Base-by-base conservation (phyloP, 2,329 filamentous ascomycete genomes). In the Colletotrichum sp. region DNA sequence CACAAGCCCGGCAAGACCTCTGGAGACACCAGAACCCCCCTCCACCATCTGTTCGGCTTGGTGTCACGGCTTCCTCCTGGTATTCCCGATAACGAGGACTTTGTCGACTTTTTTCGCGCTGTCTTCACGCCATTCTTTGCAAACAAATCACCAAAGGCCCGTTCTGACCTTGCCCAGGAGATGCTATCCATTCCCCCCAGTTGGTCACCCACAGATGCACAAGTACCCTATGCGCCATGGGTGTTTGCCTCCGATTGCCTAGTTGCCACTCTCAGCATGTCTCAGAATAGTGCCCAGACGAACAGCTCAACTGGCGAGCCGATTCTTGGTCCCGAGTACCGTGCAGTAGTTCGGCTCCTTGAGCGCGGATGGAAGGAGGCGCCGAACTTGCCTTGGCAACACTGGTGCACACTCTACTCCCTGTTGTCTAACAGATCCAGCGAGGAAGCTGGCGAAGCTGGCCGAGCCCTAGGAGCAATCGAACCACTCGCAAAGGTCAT, bases 401-500 rank as follows among this genome's bases (percentile, higher is more conserved):
- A 85, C 8, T 92, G 90, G 90, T 81, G 86, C 30, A 82, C 86
- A 0, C 85, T 96, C 1, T 91, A 95, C 68, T 85, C 89, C 10
- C 83, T 87, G 1, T 84, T 95, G 10, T 86, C 90, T 5, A 84
- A 88, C 10, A 89, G 91, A 68, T 90, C 93, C 8, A 89, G 87
- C 22, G 85, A 88, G 15, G 92, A 95, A 77, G 90, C 90, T 68
- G 94, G 95, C 5, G 92, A 95, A 76, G 90, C 91, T 18, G 93
- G 92, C 8, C 88, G 93, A 55, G 90, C 92, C 7, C 87, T 94
- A 66, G 89, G 91, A 28, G 88, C 95, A 2, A 87, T 96, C 52
- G 95, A 97, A 76, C 94, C 93, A 2, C 80, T 97, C 5, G 91
- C 94, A 1, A 93, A 91, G 78, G 80, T 83, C 2, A 78, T 94